phyloP scores from a whole-genome alignment of 345 rosid genomes.

The Excoecaria cochinchinensis region DNA sequence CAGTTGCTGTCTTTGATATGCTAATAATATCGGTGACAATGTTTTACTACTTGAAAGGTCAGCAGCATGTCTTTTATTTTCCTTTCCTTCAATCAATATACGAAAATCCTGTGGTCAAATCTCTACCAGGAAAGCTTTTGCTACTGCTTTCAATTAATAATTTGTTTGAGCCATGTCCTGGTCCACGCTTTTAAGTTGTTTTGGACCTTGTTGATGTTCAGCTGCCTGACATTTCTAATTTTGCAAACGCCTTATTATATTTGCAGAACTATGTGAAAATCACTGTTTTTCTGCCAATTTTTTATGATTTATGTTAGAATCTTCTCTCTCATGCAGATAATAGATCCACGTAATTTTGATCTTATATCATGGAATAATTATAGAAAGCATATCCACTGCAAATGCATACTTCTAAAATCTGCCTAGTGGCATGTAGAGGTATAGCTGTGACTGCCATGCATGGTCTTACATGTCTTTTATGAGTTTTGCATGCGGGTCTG shows the following conservation, averaged over 20 bases:
- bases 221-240: background rate
- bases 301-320: background rate
- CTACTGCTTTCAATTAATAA: background rate
- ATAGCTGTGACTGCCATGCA: background rate
- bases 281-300: background rate
- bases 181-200: background rate
- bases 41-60: constrained; percentile 87
- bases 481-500: background rate
- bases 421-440: background rate
- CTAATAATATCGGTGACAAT: constrained; percentile 80
- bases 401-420: background rate
- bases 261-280: background rate
- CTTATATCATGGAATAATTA: background rate
- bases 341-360: background rate
- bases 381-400: background rate
- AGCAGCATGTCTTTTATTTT: constrained; percentile 5
- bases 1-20: constrained; percentile 75
- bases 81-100: background rate
- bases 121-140: background rate
- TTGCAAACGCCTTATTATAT: background rate
- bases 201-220: constrained; percentile 4
- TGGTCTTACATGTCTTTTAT: background rate
- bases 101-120: background rate
- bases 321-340: background rate
- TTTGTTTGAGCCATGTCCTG: background rate